Evolutionary conservation across 345 rosid genomes (phyloP).

Genomic region (Noccaea bulbosa): DNA sequence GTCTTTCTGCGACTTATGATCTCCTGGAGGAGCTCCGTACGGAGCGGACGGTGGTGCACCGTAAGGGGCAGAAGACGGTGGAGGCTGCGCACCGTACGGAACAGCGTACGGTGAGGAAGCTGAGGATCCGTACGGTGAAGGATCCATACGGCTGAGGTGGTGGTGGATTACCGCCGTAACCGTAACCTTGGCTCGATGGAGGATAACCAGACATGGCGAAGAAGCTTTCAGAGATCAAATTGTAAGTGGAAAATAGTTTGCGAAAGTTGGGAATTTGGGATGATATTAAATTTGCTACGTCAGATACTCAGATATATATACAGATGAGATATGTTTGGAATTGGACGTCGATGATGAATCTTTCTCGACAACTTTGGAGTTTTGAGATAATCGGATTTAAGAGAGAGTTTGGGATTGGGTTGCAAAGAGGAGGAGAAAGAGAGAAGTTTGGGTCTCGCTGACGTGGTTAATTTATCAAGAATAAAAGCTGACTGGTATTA

Average conservation of each 20-base stretch:
- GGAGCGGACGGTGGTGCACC: constrained; percentile 41
- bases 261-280: background rate
- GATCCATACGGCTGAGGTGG: constrained; percentile 50
- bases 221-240: constrained; percentile 13
- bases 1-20: constrained; percentile 33
- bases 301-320: too few species aligned
- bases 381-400: too few species aligned
- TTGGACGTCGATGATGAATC: too few species aligned
- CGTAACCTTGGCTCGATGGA: constrained; percentile 45
- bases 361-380: too few species aligned
- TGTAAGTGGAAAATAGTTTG: background rate
- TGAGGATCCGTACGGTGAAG: constrained; percentile 44
- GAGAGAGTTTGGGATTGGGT: too few species aligned
- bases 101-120: constrained; percentile 45
- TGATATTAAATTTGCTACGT: too few species aligned
- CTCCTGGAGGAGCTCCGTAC: constrained; percentile 34
- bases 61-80: constrained; percentile 39
- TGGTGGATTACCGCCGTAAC: constrained; percentile 46
- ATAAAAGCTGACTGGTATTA: too few species aligned
- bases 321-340: too few species aligned
- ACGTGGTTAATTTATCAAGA: too few species aligned
- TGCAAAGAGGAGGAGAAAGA: too few species aligned
- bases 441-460: too few species aligned
- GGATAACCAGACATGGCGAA: constrained; percentile 45
- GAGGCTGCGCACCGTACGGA: constrained; percentile 50